These are phyloP conservation scores for Apiotrichum siamense DNA, from an alignment of 1,284 basidiomycete genomes.

Conservation along the genomic window DNA sequence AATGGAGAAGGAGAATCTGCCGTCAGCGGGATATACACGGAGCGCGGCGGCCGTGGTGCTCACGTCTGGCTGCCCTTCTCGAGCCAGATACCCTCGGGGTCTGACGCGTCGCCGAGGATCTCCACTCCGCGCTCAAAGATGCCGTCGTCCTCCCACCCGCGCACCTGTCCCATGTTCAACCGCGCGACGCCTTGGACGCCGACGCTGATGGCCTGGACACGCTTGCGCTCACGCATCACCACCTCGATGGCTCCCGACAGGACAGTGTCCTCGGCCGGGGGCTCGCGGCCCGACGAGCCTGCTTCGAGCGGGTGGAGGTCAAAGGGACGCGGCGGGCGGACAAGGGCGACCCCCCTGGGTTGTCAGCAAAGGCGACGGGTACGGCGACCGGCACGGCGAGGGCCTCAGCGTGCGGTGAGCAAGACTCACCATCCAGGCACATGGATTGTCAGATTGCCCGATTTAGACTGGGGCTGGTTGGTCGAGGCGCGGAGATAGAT, in stretches of 20 bases:
- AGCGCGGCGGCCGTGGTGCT: no score
- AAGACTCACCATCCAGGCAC: conserved; percentile 38
- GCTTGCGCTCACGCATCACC: conserved; percentile 40
- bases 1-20: conserved; percentile 33
- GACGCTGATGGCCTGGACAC: conserved; percentile 38
- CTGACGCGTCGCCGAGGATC: conserved; percentile 16
- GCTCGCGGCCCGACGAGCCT: conserved; percentile 21
- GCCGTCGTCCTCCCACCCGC: conserved; percentile 44
- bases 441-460: conserved; percentile 33
- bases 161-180: conserved; percentile 27
- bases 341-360: conserved; percentile 34
- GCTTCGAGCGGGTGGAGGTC: conserved; percentile 35
- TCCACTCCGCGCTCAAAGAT: conserved; percentile 42
- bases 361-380: conserved; percentile 8
- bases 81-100: conserved; percentile 40
- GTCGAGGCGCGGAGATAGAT: conserved; percentile 34
- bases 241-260: conserved; percentile 41
- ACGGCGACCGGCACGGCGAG: no score
- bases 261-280: conserved; percentile 42
- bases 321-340: conserved; percentile 29
- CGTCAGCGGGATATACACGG: background rate
- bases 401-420: background rate
- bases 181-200: conserved; percentile 37
- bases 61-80: conserved; percentile 37
- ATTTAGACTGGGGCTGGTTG: conserved; percentile 23